Conservation (phyloP, 805 yeast species). For the Grigorovia jiainica region DNA sequence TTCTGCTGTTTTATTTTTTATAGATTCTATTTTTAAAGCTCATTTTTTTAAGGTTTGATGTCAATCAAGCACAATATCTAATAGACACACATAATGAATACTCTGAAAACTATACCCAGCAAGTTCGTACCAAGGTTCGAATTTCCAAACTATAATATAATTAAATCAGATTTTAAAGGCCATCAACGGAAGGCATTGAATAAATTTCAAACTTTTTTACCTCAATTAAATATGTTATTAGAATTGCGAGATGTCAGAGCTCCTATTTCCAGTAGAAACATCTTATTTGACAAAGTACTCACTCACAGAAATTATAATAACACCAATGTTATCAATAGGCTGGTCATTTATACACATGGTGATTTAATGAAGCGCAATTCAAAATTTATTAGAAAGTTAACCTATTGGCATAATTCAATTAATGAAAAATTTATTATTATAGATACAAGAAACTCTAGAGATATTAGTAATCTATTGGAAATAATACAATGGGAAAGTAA, state of each 20-base stretch:
- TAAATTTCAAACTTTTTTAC: slow-evolving; percentile 55
- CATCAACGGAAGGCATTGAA: slow-evolving; percentile 78
- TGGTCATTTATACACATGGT: slow-evolving; percentile 63
- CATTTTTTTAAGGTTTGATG: no score
- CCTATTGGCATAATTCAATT: slow-evolving; percentile 38
- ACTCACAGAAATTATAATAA: slow-evolving; percentile 33
- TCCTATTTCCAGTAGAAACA: slow-evolving; percentile 75
- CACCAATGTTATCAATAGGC: slow-evolving; percentile 11
- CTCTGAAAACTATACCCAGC: not conserved
- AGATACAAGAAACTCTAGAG: slow-evolving; percentile 45
- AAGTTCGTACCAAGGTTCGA: slow-evolving; percentile 53
- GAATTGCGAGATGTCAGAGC: slow-evolving; percentile 88
- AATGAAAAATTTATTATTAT: slow-evolving; percentile 42
- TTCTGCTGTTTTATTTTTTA: no score
- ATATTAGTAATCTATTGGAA: slow-evolving; percentile 43
- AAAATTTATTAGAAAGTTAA: slow-evolving; percentile 22
- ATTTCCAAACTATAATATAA: slow-evolving; percentile 68
- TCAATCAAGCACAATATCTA: not conserved
- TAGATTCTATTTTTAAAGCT: no score
- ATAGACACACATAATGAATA: not conserved
- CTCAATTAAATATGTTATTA: slow-evolving; percentile 70
- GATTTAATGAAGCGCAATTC: slow-evolving; percentile 40
- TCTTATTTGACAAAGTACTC: slow-evolving; percentile 58
- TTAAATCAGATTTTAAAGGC: slow-evolving; percentile 76
- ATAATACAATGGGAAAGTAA: slow-evolving; percentile 37